Evolutionary conservation across 768 basidiomycete species (phyloP).

Genomic region (Mycena floridula): DNA sequence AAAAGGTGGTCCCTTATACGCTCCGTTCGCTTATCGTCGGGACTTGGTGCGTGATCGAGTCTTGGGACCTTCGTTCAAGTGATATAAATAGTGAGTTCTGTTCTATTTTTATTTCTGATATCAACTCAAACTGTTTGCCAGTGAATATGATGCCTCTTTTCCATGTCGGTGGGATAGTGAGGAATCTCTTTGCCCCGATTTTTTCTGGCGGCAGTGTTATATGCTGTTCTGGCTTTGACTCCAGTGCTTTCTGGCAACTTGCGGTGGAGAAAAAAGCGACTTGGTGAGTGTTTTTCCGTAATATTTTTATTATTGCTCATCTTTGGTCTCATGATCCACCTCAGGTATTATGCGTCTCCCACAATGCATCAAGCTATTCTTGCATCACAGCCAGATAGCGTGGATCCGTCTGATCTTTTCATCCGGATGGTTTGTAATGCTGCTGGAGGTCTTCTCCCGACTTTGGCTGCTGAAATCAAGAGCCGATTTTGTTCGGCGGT

Average conservation of each 20-base stretch:
- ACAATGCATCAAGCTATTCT: constrained; percentile 46
- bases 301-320: background rate
- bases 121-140: constrained; percentile 6
- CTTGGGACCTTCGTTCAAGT: constrained; percentile 29
- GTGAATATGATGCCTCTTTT: constrained; percentile 51
- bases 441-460: constrained; percentile 47
- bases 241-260: constrained; percentile 42
- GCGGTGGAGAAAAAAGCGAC: constrained; percentile 30
- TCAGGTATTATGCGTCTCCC: constrained; percentile 44
- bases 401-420: constrained; percentile 25
- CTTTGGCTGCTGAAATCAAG: constrained; percentile 41
- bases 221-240: constrained; percentile 48
- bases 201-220: constrained; percentile 47
- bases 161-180: constrained; percentile 54
- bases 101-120: background rate
- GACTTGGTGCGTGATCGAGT: constrained; percentile 33
- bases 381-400: constrained; percentile 24
- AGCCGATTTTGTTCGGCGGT: constrained; percentile 38
- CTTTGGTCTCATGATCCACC: background rate
- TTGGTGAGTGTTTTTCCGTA: constrained; percentile 48
- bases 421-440: constrained; percentile 43
- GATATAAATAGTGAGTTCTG: constrained; percentile 38
- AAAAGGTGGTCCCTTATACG: constrained; percentile 41
- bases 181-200: constrained; percentile 49
- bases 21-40: constrained; percentile 37